A percentile compares a stretch with the other conserved stretches of the same genome.
Evolutionary conservation across 108 stramenopile species (phyloP).

Genomic region (Skeletonema tropicum): DNA sequence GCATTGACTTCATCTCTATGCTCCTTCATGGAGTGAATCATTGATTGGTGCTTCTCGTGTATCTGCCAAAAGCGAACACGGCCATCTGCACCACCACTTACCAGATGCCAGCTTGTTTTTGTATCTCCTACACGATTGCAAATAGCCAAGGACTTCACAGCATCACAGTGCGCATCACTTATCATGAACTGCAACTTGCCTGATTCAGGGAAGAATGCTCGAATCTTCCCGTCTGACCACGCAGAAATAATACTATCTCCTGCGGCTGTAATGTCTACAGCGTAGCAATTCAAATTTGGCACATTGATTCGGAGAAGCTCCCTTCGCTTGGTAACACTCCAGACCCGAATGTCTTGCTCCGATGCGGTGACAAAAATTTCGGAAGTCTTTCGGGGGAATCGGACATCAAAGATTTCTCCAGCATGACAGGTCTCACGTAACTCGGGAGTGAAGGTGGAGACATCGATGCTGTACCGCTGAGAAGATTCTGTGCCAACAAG

Average conservation of each 20-base stretch:
- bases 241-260: conserved; percentile 78
- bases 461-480: conserved; percentile 72
- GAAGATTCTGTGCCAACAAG: conserved; percentile 67
- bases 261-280: conserved; percentile 67
- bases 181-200: conserved; percentile 89
- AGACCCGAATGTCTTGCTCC: conserved; percentile 82
- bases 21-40: conserved; percentile 88
- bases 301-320: conserved; percentile 91
- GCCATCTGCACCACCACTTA: conserved; percentile 88
- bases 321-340: conserved; percentile 69
- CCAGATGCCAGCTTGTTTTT: conserved; percentile 61
- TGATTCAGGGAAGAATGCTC: conserved; percentile 86
- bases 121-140: conserved; percentile 58
- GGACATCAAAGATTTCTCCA: conserved; percentile 77
- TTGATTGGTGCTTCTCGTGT: conserved; percentile 69
- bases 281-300: conserved; percentile 82
- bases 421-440: conserved; percentile 84
- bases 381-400: conserved; percentile 71
- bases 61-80: conserved; percentile 84
- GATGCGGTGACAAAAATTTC: conserved; percentile 86
- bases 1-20: conserved; percentile 83
- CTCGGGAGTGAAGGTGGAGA: conserved; percentile 63
- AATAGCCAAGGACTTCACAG: conserved; percentile 74
- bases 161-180: conserved; percentile 72
- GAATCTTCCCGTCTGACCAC: conserved; percentile 92